Evolutionary conservation across 257 asterid genomes (phyloP).

Genomic region (Solanum arcanum): DNA sequence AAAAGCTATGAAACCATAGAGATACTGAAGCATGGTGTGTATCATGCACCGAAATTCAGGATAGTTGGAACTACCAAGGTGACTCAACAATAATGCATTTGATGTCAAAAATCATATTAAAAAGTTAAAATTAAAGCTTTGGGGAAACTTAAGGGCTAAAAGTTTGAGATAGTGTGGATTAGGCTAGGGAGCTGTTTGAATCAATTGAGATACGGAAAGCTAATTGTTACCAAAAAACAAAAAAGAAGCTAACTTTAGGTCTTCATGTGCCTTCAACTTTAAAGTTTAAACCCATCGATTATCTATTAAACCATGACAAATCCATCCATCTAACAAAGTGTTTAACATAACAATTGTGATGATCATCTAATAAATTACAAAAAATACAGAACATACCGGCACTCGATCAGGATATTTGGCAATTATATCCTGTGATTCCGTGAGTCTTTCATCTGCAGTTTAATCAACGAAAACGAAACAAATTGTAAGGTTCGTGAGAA

Average conservation of each 20-base stretch:
- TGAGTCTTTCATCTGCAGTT: conserved; percentile 51
- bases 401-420: conserved; percentile 87
- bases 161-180: neutral
- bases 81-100: neutral
- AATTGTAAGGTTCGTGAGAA: neutral
- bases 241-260: neutral
- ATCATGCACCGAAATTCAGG: neutral
- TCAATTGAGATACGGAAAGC: neutral
- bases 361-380: neutral
- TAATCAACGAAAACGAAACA: neutral
- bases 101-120: neutral
- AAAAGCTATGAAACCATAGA: neutral
- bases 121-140: neutral
- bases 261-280: neutral
- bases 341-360: neutral
- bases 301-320: neutral
- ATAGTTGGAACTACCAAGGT: neutral
- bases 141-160: neutral
- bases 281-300: neutral
- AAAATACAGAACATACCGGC: conserved; percentile 37
- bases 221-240: neutral
- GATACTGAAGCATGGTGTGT: neutral
- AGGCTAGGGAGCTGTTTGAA: neutral
- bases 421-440: conserved; percentile 69
- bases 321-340: neutral